Percentiles rank a stretch among this genome's conserved stretches.
Evolutionary conservation across 2,329 filamentous ascomycete species (phyloP).

Genomic region (Fusarium xyrophilum): DNA sequence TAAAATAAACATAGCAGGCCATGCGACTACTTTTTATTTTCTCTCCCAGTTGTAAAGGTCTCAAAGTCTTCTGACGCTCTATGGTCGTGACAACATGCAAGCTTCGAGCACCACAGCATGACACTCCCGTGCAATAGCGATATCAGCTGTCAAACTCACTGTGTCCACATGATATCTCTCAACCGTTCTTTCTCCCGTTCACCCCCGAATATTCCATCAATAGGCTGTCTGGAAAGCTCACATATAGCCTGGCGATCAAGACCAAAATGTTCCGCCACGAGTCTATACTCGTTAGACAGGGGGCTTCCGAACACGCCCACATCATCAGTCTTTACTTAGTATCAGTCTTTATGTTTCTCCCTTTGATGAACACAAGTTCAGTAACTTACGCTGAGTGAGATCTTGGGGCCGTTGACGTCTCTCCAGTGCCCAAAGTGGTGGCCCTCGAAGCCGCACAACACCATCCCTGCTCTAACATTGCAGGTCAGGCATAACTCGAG

Average conservation of each 20-base stretch:
- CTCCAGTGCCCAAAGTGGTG: slow-evolving; percentile 83
- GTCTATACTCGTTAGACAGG: slow-evolving; percentile 77
- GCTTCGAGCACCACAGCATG: not conserved
- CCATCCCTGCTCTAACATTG: slow-evolving; percentile 79
- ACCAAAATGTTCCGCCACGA: slow-evolving; percentile 74
- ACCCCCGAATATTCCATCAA: slow-evolving; percentile 71
- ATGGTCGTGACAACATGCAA: not conserved
- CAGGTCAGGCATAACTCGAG: slow-evolving; percentile 82
- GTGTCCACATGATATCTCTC: slow-evolving; percentile 56
- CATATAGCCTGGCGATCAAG: slow-evolving; percentile 58
- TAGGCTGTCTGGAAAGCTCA: slow-evolving; percentile 64
- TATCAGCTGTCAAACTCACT: not conserved
- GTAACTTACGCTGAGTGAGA: slow-evolving; percentile 72
- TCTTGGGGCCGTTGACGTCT: slow-evolving; percentile 61
- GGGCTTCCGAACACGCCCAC: slow-evolving; percentile 81
- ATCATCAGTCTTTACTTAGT: slow-evolving; percentile 72
- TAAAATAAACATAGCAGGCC: not conserved
- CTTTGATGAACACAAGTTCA: not conserved
- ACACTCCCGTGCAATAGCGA: not conserved
- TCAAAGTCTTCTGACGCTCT: not conserved
- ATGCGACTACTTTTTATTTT: not conserved
- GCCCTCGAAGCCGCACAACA: slow-evolving; percentile 67
- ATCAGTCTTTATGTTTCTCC: slow-evolving; percentile 1
- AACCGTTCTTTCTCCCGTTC: slow-evolving; percentile 67
- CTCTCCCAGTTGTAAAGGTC: not conserved